Percentiles rank a stretch among this genome's conserved stretches.
Conservation (phyloP, 2,329 filamentous ascomycete species). For the Aspergillus piperis region DNA sequence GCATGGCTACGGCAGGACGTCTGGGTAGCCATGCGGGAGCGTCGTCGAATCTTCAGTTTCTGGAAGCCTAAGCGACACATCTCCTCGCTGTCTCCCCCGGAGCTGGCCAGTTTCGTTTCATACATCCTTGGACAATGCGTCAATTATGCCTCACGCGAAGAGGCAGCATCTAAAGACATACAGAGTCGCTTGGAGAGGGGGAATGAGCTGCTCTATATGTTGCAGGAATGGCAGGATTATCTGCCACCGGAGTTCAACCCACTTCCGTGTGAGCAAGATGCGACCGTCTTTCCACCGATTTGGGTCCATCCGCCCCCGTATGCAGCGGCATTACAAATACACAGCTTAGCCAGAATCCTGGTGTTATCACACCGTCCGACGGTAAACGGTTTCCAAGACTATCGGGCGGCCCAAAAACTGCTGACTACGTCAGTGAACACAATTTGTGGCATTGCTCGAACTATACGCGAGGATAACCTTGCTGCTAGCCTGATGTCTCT, state of each 20-base stretch:
- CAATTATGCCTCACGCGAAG: constrained; percentile 60
- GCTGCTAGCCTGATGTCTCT: constrained; percentile 26
- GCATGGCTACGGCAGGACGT: constrained; percentile 67
- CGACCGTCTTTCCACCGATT: constrained; percentile 47
- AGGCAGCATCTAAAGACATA: constrained; percentile 45
- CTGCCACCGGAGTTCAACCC: constrained; percentile 47
- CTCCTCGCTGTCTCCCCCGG: constrained; percentile 52
- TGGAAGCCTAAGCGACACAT: constrained; percentile 58
- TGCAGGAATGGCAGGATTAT: constrained; percentile 53
- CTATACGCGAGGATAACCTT: constrained; percentile 21
- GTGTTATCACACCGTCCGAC: constrained; percentile 56
- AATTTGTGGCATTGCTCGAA: constrained; percentile 31
- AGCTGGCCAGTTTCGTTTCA: constrained; percentile 56
- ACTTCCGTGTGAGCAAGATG: constrained; percentile 36
- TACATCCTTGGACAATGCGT: constrained; percentile 60
- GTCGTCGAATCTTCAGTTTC: constrained; percentile 58
- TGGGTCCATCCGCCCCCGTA: constrained; percentile 55
- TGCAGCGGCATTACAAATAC: constrained; percentile 54
- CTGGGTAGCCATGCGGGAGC: constrained; percentile 64
- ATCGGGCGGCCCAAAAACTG: constrained; percentile 30
- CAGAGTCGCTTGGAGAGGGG: constrained; percentile 49
- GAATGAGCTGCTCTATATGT: constrained; percentile 49
- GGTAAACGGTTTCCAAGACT: constrained; percentile 52
- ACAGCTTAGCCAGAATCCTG: constrained; percentile 56
- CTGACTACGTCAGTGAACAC: constrained; percentile 25